Percentiles rank a stretch among this genome's conserved stretches.
These are phyloP conservation scores for Russula sp. DNA, from an alignment of 768 basidiomycete species.

Conservation along the genomic window DNA sequence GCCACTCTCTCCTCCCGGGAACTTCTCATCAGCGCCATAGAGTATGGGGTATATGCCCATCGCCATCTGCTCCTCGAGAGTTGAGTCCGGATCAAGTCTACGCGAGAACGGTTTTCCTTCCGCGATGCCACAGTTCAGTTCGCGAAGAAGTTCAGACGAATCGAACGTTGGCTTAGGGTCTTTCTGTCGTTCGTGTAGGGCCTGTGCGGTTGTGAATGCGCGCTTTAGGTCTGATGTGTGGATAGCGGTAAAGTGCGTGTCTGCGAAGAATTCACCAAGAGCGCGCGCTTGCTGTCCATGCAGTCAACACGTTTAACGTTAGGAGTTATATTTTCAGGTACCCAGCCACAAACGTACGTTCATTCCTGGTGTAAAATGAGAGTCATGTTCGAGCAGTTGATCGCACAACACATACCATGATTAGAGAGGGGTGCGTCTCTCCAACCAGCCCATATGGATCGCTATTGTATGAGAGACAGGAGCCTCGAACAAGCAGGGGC, in stretches of 20 bases:
- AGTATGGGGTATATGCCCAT: slow-evolving; percentile 49
- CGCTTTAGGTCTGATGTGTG: slow-evolving; percentile 64
- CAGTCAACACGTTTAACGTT: background rate
- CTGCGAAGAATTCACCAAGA: slow-evolving; percentile 47
- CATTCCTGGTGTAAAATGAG: slow-evolving; percentile 27
- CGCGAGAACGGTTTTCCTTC: slow-evolving; percentile 55
- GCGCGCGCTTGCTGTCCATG: slow-evolving; percentile 34
- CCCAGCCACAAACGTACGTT: slow-evolving; percentile 26
- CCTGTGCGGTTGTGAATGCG: slow-evolving; percentile 54
- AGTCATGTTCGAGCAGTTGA: background rate
- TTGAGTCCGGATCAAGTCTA: slow-evolving; percentile 16
- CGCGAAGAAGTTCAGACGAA: slow-evolving; percentile 49
- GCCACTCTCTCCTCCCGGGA: slow-evolving; percentile 67
- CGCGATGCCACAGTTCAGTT: slow-evolving; percentile 64
- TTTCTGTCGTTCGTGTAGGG: slow-evolving; percentile 44
- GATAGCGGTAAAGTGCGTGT: slow-evolving; percentile 46
- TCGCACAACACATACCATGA: slow-evolving; percentile 46
- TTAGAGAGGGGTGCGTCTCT: slow-evolving; percentile 67
- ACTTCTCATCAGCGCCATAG: slow-evolving; percentile 42
- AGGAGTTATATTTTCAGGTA: background rate
- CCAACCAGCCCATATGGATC: slow-evolving; percentile 66
- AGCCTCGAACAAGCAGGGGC: background rate
- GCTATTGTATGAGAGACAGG: slow-evolving; percentile 25
- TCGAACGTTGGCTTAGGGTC: slow-evolving; percentile 43
- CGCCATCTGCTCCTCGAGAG: slow-evolving; percentile 43